Percentiles rank a stretch among this genome's conserved stretches.
Evolutionary conservation across 768 basidiomycete genomes (phyloP).

Genomic region (Hericium erinaceus): DNA sequence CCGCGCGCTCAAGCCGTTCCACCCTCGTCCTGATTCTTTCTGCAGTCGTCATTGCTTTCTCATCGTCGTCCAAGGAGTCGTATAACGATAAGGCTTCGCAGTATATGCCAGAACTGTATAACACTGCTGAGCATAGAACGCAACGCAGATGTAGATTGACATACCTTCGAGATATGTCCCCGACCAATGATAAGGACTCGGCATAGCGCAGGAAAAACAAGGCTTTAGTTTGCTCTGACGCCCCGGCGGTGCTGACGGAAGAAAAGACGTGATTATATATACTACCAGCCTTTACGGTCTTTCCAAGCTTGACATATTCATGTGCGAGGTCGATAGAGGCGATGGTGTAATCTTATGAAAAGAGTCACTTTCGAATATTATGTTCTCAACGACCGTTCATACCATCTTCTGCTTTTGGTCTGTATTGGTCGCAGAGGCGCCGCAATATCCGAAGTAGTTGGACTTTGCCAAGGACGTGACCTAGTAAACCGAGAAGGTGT

Average conservation of each 20-base stretch:
- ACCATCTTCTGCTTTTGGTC: constrained; percentile 36
- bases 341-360: constrained; percentile 44
- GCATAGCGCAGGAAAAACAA: constrained; percentile 58
- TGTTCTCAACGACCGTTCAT: constrained; percentile 9
- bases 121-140: background rate
- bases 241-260: constrained; percentile 31
- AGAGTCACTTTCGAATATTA: background rate
- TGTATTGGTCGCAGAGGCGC: constrained; percentile 5
- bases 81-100: constrained; percentile 48
- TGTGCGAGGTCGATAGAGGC: constrained; percentile 66
- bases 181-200: constrained; percentile 50
- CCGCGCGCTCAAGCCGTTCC: constrained; percentile 54
- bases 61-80: constrained; percentile 29
- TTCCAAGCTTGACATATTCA: constrained; percentile 76
- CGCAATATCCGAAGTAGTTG: constrained; percentile 10
- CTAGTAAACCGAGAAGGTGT: constrained; percentile 12
- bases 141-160: background rate
- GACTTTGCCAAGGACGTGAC: constrained; percentile 11
- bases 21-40: constrained; percentile 54
- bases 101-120: constrained; percentile 40
- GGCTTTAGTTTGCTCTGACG: constrained; percentile 43
- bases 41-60: constrained; percentile 40
- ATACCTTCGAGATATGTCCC: constrained; percentile 54
- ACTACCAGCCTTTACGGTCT: constrained; percentile 49
- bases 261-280: constrained; percentile 55